Evolutionary conservation across 2,329 filamentous ascomycete species (phyloP).

Genomic region (Coniochaeta sp.): DNA sequence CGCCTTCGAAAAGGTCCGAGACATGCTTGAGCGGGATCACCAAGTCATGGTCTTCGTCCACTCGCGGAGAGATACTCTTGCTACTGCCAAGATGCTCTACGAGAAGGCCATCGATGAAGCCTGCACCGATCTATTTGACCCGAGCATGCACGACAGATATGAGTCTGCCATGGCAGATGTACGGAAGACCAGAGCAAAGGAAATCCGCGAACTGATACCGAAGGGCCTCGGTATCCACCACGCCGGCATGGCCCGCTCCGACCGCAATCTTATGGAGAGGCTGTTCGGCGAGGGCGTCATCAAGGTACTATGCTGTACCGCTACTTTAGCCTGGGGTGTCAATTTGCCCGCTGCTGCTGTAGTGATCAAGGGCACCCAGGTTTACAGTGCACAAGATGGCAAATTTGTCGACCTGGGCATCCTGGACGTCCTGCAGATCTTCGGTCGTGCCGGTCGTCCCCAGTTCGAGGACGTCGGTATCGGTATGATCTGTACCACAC

Average conservation of each 20-base stretch:
- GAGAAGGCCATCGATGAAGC: constrained; percentile 80
- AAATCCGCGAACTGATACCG: constrained; percentile 80
- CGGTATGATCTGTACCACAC: constrained; percentile 94
- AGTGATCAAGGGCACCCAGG: constrained; percentile 94
- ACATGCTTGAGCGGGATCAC: constrained; percentile 87
- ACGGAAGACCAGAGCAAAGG: constrained; percentile 75
- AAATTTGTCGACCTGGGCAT: constrained; percentile 97
- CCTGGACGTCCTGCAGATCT: constrained; percentile 94
- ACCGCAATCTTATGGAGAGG: constrained; percentile 91
- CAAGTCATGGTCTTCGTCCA: constrained; percentile 99
- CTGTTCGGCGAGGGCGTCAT: constrained; percentile 88
- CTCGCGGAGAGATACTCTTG: constrained; percentile 86
- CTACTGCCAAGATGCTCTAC: constrained; percentile 77
- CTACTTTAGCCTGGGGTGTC: constrained; percentile 96
- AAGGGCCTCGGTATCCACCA: constrained; percentile 95
- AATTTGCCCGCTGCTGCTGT: constrained; percentile 96
- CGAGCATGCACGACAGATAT: constrained; percentile 69
- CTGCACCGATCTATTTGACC: constrained; percentile 77
- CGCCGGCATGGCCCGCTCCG: constrained; percentile 89
- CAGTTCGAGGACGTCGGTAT: constrained; percentile 98
- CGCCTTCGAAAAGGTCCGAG: constrained; percentile 87
- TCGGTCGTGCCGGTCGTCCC: constrained; percentile 93
- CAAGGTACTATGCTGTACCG: constrained; percentile 96
- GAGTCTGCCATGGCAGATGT: constrained; percentile 76
- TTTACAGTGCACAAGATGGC: constrained; percentile 93